A percentile compares a stretch with the other conserved stretches of the same genome.
Evolutionary conservation across 805 yeast species (phyloP).

Genomic region (Wickerhamomyces strasburgensis): DNA sequence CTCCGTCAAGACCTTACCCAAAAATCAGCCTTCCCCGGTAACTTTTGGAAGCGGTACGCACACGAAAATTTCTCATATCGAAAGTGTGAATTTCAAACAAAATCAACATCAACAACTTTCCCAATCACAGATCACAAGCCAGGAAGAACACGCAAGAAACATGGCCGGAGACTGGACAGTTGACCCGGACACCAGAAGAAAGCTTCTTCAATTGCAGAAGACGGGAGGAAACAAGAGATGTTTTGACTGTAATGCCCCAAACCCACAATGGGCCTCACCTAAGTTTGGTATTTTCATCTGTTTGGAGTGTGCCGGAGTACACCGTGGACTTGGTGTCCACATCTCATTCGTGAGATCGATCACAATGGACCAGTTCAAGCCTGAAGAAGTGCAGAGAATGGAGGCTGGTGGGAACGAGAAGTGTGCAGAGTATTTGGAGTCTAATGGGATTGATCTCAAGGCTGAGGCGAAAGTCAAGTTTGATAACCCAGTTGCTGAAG

Average conservation of each 20-base stretch:
- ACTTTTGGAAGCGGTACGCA: too few species aligned
- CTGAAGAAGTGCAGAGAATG: slow-evolving; percentile 86
- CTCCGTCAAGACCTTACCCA: too few species aligned
- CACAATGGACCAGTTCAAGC: slow-evolving; percentile 98
- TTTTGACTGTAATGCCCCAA: slow-evolving; percentile 91
- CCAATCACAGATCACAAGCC: background rate
- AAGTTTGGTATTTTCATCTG: slow-evolving; percentile 97
- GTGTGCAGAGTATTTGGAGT: slow-evolving; percentile 61
- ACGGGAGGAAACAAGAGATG: slow-evolving; percentile 81
- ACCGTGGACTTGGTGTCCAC: slow-evolving; percentile 94
- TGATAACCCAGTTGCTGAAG: slow-evolving; percentile 89
- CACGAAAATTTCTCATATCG: too few species aligned
- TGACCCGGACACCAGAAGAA: slow-evolving; percentile 88
- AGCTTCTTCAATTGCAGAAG: slow-evolving; percentile 71
- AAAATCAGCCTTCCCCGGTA: too few species aligned
- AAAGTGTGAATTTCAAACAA: background rate
- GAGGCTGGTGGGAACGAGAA: slow-evolving; percentile 89
- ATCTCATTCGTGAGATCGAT: slow-evolving; percentile 93
- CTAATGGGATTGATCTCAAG: slow-evolving; percentile 63
- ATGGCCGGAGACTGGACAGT: slow-evolving; percentile 69
- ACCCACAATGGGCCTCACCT: slow-evolving; percentile 99
- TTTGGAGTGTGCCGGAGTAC: slow-evolving; percentile 96
- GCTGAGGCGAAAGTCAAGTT: slow-evolving; percentile 72
- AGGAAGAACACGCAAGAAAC: background rate
- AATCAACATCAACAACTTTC: background rate